Evolutionary conservation across 768 basidiomycete species (phyloP).

Genomic region (Calvatia gigantea): DNA sequence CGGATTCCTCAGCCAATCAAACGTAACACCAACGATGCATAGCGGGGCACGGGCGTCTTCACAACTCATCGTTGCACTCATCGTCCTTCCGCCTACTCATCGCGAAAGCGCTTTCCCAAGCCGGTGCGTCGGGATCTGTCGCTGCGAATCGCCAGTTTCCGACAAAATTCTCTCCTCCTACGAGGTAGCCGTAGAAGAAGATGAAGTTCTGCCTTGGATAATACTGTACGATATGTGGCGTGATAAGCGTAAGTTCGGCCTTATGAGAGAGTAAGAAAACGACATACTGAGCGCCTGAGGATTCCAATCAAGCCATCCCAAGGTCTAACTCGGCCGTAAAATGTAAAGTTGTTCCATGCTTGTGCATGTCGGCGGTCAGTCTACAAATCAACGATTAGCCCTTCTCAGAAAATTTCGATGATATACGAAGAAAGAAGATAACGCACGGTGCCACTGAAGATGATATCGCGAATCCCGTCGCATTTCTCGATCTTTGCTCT

Average conservation of each 20-base stretch:
- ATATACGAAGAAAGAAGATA: conserved; percentile 13
- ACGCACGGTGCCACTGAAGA: conserved; percentile 57
- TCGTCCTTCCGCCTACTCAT: conserved; percentile 46
- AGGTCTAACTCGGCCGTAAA: conserved; percentile 50
- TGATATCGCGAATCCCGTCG: conserved; percentile 54
- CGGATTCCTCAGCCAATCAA: neutral
- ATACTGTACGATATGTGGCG: neutral
- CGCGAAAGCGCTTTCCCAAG: conserved; percentile 63
- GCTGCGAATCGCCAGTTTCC: conserved; percentile 65
- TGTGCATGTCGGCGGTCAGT: conserved; percentile 44
- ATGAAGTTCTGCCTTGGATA: conserved; percentile 22
- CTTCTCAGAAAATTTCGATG: too few relatives aligned
- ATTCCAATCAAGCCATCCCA: conserved; percentile 62
- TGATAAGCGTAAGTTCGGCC: conserved; percentile 7
- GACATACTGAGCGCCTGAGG: conserved; percentile 35
- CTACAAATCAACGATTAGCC: conserved; percentile 22
- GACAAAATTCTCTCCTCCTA: conserved; percentile 61
- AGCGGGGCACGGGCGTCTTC: neutral
- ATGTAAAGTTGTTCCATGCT: conserved; percentile 45
- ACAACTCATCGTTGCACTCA: neutral
- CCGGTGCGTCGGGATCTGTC: conserved; percentile 41
- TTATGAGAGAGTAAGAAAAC: conserved; percentile 11
- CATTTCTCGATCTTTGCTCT: conserved; percentile 32
- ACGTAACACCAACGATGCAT: neutral
- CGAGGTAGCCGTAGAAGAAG: conserved; percentile 71